Base-by-base conservation (phyloP, 192 early-diverging fungal genomes). In the Linnemannia exigua region DNA sequence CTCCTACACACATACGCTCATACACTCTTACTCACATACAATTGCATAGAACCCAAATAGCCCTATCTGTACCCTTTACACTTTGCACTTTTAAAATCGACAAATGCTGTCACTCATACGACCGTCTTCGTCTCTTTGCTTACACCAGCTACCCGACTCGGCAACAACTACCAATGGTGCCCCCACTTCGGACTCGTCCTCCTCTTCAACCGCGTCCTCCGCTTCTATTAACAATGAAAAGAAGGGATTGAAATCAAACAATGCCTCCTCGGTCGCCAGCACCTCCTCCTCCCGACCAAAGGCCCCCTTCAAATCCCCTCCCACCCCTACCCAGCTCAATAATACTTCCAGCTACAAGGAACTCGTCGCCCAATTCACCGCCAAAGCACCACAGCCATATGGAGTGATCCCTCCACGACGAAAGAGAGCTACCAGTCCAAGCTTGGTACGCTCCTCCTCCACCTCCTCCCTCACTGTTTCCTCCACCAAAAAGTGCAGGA, bases 81-180 rank as follows among this genome's bases (percentile, higher is more conserved):
- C 68, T 33, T 70, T 41, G 15, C 16, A 25, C 8, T 31, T 35
- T n/a, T 41, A 25, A 17, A 17, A 33, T 33, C 28, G 37, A 38
- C 38, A 20, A 50, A 86, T 86, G 84, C 66, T 86, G 50, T 79
- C 84, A 2, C 84, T 86, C 51, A 86, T 86, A 86, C 78, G 78
- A 71, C 84, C 78, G 22, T 86, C 84, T 5, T 67, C 79, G 16
- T 80, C 84, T 16, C 74, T 61, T n/a, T 86, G 84, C 63, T 74
- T 75, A 74, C 84, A 80, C 74, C 73, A 68, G 25, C 67, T 76
- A 63, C 36, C 38, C 17, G 82, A 85, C 54, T 66, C 77, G 3
- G 36, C 76, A 22, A 38, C 19, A 22, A 54, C 37, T 14, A 9
- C 20, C 20, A 3, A 28, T 14, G 44, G 67, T 77, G 48, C 50